Base-by-base conservation (phyloP, 139 green algal genomes). In the Desmodesmus armatus region DNA sequence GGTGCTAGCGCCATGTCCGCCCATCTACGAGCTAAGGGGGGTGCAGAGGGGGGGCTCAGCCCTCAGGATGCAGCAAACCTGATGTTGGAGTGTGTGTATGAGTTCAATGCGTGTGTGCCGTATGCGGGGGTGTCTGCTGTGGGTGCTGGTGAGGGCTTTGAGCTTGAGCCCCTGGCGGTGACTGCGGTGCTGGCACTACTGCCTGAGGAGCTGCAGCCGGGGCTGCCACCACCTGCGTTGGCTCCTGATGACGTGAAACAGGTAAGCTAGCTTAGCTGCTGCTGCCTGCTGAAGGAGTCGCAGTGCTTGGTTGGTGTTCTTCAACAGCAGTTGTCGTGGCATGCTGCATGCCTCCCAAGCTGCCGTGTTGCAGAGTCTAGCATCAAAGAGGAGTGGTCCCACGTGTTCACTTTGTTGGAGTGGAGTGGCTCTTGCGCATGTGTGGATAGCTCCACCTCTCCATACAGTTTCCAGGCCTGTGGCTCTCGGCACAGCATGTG, bases 101-200 rank as follows among this genome's bases (percentile, higher is more conserved):
- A 98, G 88, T 95, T 96, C 90, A 97, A 96, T 80, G 93, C 95
- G 0, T 95, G 91, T 73, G 85, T 98, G 53, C 92, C 95, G 0
- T 96, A 96, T 51, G 44, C 66, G 21, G 95, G 95, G 17, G 76
- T 96, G 25, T 40, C 81, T 7, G 35, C 66, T 3, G 75, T 76
- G 9, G 7, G 67, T 75, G 49, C 66, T 40, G 65, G 13, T 84
- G 62, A 85, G 78, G 74, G 87, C 75, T 71, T 25, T 51, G 76
- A 82, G 37, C 55, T 82, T 27, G 76, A 72, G 2, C 76, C 76
- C 25, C 55, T 55, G 25, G 78, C 89, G 9, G 72, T 95, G 21
- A 43, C 92, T 31, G 80, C 87, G 29, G 87, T 96, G 86, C 81
- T 96, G 75, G 89, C 90, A 29, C 87, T 92, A 60, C 81, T 88